Conservation (phyloP, 2,329 filamentous ascomycete species). For the Nigrospora oryzae region DNA sequence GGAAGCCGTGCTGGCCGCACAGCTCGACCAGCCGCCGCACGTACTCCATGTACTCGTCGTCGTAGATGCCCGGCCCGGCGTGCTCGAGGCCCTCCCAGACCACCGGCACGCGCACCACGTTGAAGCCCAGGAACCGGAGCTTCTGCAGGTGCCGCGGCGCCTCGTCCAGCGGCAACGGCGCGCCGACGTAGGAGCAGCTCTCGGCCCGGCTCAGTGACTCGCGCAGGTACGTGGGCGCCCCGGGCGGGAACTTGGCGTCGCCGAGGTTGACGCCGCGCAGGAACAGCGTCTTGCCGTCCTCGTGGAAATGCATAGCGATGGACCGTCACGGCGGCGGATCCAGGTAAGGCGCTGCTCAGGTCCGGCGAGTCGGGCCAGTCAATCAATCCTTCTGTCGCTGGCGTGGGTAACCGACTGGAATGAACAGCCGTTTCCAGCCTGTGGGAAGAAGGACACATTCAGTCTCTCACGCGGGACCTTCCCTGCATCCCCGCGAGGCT, state of each 20-base stretch:
- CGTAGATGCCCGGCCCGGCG: conserved; percentile 12
- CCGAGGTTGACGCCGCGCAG: conserved; percentile 14
- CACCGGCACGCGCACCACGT: conserved; percentile 11
- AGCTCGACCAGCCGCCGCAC: conserved; percentile 7
- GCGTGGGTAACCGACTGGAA: no score
- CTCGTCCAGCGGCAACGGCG: conserved; percentile 7
- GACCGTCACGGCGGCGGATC: no score
- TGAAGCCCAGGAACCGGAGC: conserved; percentile 12
- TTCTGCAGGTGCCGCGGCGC: conserved; percentile 8
- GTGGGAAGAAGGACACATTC: no score
- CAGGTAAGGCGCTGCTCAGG: no score
- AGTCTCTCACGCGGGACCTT: no score
- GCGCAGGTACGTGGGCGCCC: conserved; percentile 7
- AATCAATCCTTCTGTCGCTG: no score
- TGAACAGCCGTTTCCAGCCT: no score
- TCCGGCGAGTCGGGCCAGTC: no score
- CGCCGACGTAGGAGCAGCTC: conserved; percentile 7
- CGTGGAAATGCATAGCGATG: conserved; percentile 4
- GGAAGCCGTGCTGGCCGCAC: conserved; percentile 10
- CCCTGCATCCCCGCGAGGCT: no score
- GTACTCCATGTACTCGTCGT: conserved; percentile 13
- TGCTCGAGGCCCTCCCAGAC: conserved; percentile 15
- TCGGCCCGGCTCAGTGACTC: conserved; percentile 7
- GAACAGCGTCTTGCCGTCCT: conserved; percentile 10
- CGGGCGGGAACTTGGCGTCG: conserved; percentile 11